phyloP scores from a whole-genome alignment of 169 alveolate species.

The Plasmodium chabaudi region DNA sequence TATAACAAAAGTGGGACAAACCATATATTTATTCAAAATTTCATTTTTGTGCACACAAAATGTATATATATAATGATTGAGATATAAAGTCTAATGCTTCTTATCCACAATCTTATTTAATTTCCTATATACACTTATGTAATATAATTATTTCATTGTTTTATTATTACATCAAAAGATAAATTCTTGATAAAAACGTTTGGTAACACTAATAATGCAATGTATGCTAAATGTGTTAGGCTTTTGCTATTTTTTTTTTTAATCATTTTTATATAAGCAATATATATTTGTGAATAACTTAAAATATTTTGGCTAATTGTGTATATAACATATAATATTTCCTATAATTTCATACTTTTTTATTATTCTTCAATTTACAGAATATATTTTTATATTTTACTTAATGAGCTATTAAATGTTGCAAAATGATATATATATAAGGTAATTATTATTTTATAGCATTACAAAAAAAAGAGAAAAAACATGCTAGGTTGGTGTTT shows the following conservation, averaged over 20 bases:
- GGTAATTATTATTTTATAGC: no score
- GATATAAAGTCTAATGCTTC: not conserved
- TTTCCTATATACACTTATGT: not conserved
- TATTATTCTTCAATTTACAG: not conserved
- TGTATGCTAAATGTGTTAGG: slow-evolving; percentile 31
- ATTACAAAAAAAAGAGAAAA: no score
- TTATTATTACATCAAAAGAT: slow-evolving; percentile 59
- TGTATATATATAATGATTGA: not conserved
- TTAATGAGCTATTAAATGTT: not conserved
- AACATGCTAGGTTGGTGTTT: no score
- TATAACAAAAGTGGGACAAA: slow-evolving; percentile 4
- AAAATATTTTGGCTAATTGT: not conserved
- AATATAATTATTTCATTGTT: slow-evolving; percentile 20
- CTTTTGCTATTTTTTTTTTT: slow-evolving; percentile 46
- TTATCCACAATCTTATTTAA: not conserved
- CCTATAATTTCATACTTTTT: not conserved
- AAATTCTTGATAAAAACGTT: slow-evolving; percentile 53
- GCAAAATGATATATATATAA: not conserved
- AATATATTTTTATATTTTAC: not conserved
- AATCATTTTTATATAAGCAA: slow-evolving; percentile 37
- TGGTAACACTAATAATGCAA: slow-evolving; percentile 56
- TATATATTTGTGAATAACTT: not conserved
- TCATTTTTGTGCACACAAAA: not conserved
- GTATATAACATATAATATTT: not conserved
- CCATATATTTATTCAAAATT: no score